A percentile compares a stretch with the other conserved stretches of the same genome.
Evolutionary conservation across 345 rosid species (phyloP).

Genomic region (Mallotus nudiflorus): DNA sequence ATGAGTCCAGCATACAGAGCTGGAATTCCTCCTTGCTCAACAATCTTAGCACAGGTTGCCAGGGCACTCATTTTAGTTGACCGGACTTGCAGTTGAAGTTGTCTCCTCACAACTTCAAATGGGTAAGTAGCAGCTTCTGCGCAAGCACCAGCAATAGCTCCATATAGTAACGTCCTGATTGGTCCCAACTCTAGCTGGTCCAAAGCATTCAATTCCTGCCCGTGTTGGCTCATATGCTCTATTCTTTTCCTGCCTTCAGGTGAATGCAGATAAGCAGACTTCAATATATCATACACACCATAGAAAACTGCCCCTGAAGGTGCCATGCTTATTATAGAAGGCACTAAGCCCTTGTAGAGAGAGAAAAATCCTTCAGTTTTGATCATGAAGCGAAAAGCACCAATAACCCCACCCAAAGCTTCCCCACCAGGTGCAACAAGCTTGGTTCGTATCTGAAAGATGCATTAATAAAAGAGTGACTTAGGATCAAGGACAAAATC

Average conservation of each 20-base stretch:
- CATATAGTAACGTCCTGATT: conserved; percentile 59
- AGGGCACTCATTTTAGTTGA: conserved; percentile 57
- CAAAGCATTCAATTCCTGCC: conserved; percentile 57
- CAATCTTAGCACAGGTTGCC: conserved; percentile 54
- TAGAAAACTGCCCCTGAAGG: conserved; percentile 78
- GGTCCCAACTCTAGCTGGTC: conserved; percentile 82
- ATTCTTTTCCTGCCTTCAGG: conserved; percentile 64
- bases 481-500: not conserved
- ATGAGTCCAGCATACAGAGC: conserved; percentile 69
- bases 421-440: conserved; percentile 80
- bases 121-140: conserved; percentile 78
- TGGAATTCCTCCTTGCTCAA: conserved; percentile 68
- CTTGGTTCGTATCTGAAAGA: conserved; percentile 64
- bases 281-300: conserved; percentile 66
- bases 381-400: conserved; percentile 60
- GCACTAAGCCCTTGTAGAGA: conserved; percentile 66
- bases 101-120: conserved; percentile 77
- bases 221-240: conserved; percentile 52
- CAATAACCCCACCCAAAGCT: conserved; percentile 67
- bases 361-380: conserved; percentile 74
- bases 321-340: conserved; percentile 73
- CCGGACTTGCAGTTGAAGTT: conserved; percentile 64
- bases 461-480: not conserved
- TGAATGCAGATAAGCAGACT: conserved; percentile 63
- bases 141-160: conserved; percentile 78